Evolutionary conservation across 257 asterid genomes (phyloP).

Genomic region (Euphrasia confusa): DNA sequence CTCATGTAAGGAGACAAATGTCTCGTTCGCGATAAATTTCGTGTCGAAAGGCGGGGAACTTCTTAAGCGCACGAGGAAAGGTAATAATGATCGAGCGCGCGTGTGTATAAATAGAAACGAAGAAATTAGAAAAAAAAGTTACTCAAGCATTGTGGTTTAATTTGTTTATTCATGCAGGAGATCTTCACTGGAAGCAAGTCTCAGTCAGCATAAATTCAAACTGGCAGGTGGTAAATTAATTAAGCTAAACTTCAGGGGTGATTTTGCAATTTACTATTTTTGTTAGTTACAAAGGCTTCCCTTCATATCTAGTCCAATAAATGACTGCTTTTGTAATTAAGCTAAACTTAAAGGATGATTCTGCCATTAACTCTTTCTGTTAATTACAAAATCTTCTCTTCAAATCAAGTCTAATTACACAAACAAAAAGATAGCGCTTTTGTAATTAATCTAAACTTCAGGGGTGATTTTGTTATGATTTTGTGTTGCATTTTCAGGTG

Average conservation of each 20-base stretch:
- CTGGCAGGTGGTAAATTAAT: conserved; percentile 42
- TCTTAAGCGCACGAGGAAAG: conserved; percentile 85
- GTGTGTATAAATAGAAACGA: too few species aligned
- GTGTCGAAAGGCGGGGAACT: conserved; percentile 69
- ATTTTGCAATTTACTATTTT: too few species aligned
- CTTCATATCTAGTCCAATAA: background rate
- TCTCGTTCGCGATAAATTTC: conserved; percentile 41
- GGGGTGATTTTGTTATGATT: too few species aligned
- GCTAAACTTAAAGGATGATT: too few species aligned
- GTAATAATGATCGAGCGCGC: too few species aligned
- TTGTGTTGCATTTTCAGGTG: conserved; percentile 31
- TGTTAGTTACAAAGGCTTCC: background rate
- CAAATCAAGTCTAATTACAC: background rate
- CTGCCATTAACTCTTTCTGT: too few species aligned
- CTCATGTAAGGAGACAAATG: conserved; percentile 47
- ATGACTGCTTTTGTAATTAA: background rate
- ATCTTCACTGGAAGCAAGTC: conserved; percentile 86
- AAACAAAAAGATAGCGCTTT: too few species aligned
- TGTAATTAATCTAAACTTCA: too few species aligned
- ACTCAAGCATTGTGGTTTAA: conserved; percentile 12
- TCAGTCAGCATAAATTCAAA: conserved; percentile 62
- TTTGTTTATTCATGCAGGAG: conserved; percentile 46
- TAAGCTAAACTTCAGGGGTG: too few species aligned
- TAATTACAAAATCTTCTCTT: background rate
- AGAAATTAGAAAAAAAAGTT: too few species aligned